Evolutionary conservation across 345 rosid genomes (phyloP), one percentile per base, ranked within the genome.

Genomic region (Eucalyptus cloeziana): DNA sequence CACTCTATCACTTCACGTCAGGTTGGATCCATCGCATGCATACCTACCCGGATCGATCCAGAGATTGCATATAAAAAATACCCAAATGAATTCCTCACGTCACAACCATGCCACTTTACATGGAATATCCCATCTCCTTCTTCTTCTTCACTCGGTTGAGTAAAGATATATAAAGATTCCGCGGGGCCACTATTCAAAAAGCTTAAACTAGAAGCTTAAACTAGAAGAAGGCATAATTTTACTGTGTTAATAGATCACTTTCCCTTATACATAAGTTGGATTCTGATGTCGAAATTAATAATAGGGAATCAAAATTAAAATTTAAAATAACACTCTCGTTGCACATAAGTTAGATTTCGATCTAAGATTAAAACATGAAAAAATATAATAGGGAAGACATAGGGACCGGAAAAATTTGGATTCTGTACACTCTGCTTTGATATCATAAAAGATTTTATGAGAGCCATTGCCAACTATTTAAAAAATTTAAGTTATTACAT

Each of bases 401-500:
- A 69, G 11, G 7, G 12, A 21, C 13, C 1, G 5, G 2, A 69
- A 33, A 69, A 2, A 69, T 9, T 33, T 33, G 4, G 16, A 33
- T 4, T 33, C 0, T 2, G 7, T 10, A 16, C 40, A 69, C 13
- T 27, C 0, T 62, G 2, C 33, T 27, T 3, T 62, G 33, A 30
- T 62, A 62, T 62, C 33, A 60, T 60, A 11, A 60, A 60, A 60
- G 15, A 25, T 60, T 60, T 25, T 60, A 27, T 60, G 14, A 4
- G 2, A 24, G 10, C 7, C 67, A 60, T 5, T 60, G 0, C 0
- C 3, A 25, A 15, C 2, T 7, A 9, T 16, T 67, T 16, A 8
- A 67, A 31, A 31, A 31, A 0, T 67, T 16, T 1, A 67, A 67
- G 2, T 69, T 33, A 33, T 17, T 9, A 69, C 21, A 10, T 17